Percentiles rank a stretch among this genome's conserved stretches.
These are phyloP conservation scores for Corynespora cassiicola DNA, from an alignment of 2,329 filamentous ascomycete genomes.

Conservation along the genomic window DNA sequence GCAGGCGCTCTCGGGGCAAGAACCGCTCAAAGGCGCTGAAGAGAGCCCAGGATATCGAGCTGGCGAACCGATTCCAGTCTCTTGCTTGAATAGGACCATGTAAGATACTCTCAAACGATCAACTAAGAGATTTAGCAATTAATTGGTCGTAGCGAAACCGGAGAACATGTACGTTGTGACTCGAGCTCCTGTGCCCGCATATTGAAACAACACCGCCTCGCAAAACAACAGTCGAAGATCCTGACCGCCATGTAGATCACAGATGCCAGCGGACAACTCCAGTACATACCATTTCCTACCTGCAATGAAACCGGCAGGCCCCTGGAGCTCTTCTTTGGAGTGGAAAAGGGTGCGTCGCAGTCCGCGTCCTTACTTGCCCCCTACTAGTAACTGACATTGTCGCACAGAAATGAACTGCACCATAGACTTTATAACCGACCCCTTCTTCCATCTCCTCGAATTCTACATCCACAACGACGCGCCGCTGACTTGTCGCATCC, in stretches of 20 bases:
- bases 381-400: neutral
- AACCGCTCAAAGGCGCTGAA: slow-evolving; percentile 44
- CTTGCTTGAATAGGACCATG: slow-evolving; percentile 60
- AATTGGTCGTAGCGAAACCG: slow-evolving; percentile 76
- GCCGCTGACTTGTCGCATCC: slow-evolving; percentile 88
- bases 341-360: slow-evolving; percentile 60
- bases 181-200: neutral
- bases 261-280: slow-evolving; percentile 78
- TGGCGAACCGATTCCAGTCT: slow-evolving; percentile 58
- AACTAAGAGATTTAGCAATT: slow-evolving; percentile 12
- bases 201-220: neutral
- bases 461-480: slow-evolving; percentile 99
- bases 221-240: neutral
- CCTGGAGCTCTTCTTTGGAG: slow-evolving; percentile 85
- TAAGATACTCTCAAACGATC: slow-evolving; percentile 41
- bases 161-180: slow-evolving; percentile 69
- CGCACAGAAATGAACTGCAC: slow-evolving; percentile 78
- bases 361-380: neutral
- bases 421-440: slow-evolving; percentile 75
- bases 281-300: slow-evolving; percentile 89
- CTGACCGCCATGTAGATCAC: slow-evolving; percentile 61
- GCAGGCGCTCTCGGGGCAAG: slow-evolving; percentile 48
- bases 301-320: slow-evolving; percentile 88
- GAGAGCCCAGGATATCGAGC: slow-evolving; percentile 52
- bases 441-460: slow-evolving; percentile 86